Evolutionary conservation across 345 rosid genomes (phyloP), one percentile per base, ranked within the genome.

Genomic region (Barbarea vulgaris): DNA sequence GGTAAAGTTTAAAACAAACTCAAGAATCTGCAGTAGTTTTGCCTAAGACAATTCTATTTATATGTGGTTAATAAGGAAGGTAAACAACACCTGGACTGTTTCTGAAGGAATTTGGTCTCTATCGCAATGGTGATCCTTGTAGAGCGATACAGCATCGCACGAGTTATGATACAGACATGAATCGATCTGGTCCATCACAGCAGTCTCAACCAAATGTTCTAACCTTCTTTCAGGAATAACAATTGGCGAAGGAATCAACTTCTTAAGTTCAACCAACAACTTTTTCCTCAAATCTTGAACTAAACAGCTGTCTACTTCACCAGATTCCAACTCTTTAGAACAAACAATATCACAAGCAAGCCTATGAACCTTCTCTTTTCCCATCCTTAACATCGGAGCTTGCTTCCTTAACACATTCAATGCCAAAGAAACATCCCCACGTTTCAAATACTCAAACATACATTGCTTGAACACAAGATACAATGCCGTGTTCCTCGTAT

Each of bases 51-150:
- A 41, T 28, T 69, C 48, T 66, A 25, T 13, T 9, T 41, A 55
- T 25, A 25, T 28, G 9, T 21, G 13, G 13, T 41, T 47, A 72
- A 18, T 2, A 56, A 27, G 39, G 57, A 7, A 64, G 19, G 30
- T 58, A 60, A 77, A 52, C 27, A 78, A 81, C 65, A 91, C 98
- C 96, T 91, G 96, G 54, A 83, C 63, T 4, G 96, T 91, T 85
- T 87, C 87, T 5, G 87, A 86, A n/a, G 98, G 98, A 48, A 91
- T 81, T 77, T 87, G 91, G 73, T 89, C 87, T 81, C 88, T 86
- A 30, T 84, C 75, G 47, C 96, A 94, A 54, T 80, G 79, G 73
- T 91, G 95, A 77, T 91, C 96, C 84, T 83, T 83, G 34, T 81
- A 89, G 53, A 94, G 85, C 3, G 96, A 94, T 28, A 87, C 81